These are phyloP conservation scores for Backusella tuberculispora DNA, from an alignment of 192 early-diverging fungal genomes.

Conservation along the genomic window DNA sequence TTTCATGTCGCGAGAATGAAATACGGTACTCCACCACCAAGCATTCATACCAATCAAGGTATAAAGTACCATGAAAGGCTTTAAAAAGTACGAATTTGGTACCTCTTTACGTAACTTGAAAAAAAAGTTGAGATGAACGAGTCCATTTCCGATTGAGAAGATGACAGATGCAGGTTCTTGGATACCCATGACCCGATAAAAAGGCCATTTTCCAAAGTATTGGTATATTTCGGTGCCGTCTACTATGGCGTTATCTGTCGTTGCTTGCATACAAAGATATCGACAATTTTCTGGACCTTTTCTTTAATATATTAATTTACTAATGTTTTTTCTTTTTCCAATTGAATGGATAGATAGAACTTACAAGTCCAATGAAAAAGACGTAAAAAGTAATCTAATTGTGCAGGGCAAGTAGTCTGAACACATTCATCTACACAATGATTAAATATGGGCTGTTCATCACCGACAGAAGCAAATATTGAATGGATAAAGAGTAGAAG, in stretches of 20 bases:
- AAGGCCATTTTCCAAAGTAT: constrained; percentile 99
- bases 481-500: not conserved
- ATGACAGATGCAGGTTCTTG: constrained; percentile 95
- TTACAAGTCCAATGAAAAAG: constrained; percentile 76
- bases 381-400: constrained; percentile 44
- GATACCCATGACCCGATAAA: constrained; percentile 80
- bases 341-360: not conserved
- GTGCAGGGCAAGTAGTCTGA: not conserved
- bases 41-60: constrained; percentile 65
- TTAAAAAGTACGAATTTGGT: constrained; percentile 58
- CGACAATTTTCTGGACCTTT: constrained; percentile 81
- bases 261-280: constrained; percentile 84
- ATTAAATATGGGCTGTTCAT: not conserved
- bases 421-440: constrained; percentile 12
- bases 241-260: constrained; percentile 57
- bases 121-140: constrained; percentile 68
- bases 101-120: constrained; percentile 47
- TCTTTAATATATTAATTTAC: constrained; percentile 59
- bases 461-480: constrained; percentile 1
- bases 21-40: constrained; percentile 94
- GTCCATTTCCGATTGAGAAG: constrained; percentile 88
- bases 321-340: not conserved
- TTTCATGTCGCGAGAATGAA: constrained; percentile 87
- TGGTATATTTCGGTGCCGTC: constrained; percentile 65
- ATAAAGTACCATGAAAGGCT: constrained; percentile 59